Evolutionary conservation across 352 stramenopile species (phyloP), one percentile per base, ranked within the genome.

Genomic region (Globisporangium parvum): DNA sequence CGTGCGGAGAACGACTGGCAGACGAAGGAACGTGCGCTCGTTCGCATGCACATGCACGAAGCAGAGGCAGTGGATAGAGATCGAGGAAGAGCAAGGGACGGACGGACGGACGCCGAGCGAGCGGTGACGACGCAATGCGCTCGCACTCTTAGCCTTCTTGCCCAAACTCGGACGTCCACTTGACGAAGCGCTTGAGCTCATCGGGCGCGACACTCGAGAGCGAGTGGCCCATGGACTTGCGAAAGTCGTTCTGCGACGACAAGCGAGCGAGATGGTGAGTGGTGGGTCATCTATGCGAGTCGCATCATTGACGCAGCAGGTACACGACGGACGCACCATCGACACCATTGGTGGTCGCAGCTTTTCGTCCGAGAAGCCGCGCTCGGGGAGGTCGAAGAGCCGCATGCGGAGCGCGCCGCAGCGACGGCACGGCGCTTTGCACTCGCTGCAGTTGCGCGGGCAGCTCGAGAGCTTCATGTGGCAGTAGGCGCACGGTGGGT

Each of bases 101-200:
- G 26, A 31, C 26, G 26, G 26, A 31, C 26, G 26, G 26, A 31
- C 26, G 26, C 3, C 26, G 26, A 31, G 26, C 26, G 26, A 31
- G 39, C 12, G 4, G 0, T 20, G 14, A 44, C 39, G 39, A 20
- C 10, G 5, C 15, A 14, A 11, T 42, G 39, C 39, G 39, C 26
- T 31, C 26, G 26, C 14, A 14, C 14, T 14, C 20, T 68, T 83
- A 97, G 35, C 98, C 97, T 67, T 99, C 97, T 74, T 99, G 93
- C 45, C 98, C 98, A 85, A 99, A 99, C 70, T 99, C 87, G 33
- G 93, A 87, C 8, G 98, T 99, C 98, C 98, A 99, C 60, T 99
- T 96, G 18, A 96, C 79, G 63, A 99, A 99, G 28, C 94, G 83
- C 52, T 95, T 85, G 44, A 99, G 86, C 70, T 99, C 98, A 17